Evolutionary conservation across 306 rosid genomes (phyloP).

Genomic region (Vachellia collinsii): DNA sequence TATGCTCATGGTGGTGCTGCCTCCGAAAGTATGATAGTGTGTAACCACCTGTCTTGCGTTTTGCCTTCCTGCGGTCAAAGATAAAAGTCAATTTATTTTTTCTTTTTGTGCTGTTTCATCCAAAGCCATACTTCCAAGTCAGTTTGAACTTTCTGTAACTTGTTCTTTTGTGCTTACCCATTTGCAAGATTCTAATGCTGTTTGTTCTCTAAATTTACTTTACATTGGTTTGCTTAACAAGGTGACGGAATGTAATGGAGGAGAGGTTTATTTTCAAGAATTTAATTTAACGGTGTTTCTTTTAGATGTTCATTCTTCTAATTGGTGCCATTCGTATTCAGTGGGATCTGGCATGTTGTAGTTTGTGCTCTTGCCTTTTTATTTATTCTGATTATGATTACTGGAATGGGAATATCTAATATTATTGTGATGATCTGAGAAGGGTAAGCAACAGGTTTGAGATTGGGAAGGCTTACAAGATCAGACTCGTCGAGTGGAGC

Average conservation of each 20-base stretch:
- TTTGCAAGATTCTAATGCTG: slow-evolving; percentile 13
- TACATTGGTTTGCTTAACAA: slow-evolving; percentile 22
- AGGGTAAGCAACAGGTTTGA: neutral
- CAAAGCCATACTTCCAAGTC: neutral
- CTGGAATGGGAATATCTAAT: neutral
- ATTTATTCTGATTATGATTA: neutral
- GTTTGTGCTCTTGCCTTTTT: neutral
- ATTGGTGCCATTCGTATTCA: neutral
- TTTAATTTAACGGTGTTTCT: neutral
- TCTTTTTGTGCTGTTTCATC: slow-evolving; percentile 26
- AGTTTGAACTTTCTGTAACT: neutral
- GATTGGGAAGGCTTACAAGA: neutral
- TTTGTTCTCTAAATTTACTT: slow-evolving; percentile 20
- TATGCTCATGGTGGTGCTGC: slow-evolving; percentile 20
- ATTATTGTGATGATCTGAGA: neutral
- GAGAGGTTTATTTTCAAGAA: neutral
- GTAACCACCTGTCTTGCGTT: slow-evolving; percentile 1
- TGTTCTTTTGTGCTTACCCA: neutral
- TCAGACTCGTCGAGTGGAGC: neutral
- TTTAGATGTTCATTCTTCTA: neutral
- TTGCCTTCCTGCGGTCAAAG: slow-evolving; percentile 7
- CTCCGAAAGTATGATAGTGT: slow-evolving; percentile 12
- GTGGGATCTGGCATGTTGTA: neutral
- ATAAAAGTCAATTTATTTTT: slow-evolving; percentile 17
- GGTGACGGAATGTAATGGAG: slow-evolving; percentile 19